phyloP scores from a whole-genome alignment of 805 yeast species.

The Candida coleopterorum region DNA sequence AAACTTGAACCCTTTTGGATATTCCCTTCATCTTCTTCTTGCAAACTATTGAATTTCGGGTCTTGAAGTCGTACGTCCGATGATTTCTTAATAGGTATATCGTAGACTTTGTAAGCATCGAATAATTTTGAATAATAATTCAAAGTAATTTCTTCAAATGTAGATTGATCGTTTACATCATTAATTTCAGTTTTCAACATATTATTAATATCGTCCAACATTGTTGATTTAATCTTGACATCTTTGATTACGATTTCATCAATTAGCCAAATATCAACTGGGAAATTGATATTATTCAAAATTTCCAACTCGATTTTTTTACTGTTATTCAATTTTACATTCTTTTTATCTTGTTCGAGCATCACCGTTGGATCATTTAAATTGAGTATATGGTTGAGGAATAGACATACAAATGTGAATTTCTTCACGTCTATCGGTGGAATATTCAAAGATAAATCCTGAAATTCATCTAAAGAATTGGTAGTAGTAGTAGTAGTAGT shows the following conservation, averaged over 20 bases:
- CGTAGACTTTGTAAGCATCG: constrained; percentile 29
- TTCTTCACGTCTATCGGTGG: constrained; percentile 2
- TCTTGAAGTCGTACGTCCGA: not conserved
- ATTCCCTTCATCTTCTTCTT: constrained; percentile 10
- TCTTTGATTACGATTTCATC: constrained; percentile 27
- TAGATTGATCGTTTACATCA: constrained; percentile 3
- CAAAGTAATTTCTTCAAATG: constrained; percentile 23
- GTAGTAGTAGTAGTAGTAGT: too few species aligned
- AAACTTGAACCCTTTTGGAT: too few species aligned
- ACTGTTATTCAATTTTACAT: not conserved
- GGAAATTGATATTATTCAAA: constrained; percentile 29
- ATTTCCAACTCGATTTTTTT: constrained; percentile 17
- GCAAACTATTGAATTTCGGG: not conserved
- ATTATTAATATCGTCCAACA: constrained; percentile 29
- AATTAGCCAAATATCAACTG: constrained; percentile 34
- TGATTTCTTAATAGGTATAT: constrained; percentile 12
- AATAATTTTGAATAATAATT: constrained; percentile 27
- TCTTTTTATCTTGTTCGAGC: constrained; percentile 3
- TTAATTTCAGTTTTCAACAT: constrained; percentile 18
- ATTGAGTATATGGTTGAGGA: constrained; percentile 8
- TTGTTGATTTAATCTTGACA: constrained; percentile 25
- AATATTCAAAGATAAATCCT: not conserved
- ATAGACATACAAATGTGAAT: constrained; percentile 2
- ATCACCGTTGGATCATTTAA: constrained; percentile 6
- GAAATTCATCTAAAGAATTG: constrained; percentile 1